Percentiles rank a stretch among this genome's conserved stretches.
Conservation (phyloP, 352 stramenopile genomes). For the Halophytophthora batemanensis region DNA sequence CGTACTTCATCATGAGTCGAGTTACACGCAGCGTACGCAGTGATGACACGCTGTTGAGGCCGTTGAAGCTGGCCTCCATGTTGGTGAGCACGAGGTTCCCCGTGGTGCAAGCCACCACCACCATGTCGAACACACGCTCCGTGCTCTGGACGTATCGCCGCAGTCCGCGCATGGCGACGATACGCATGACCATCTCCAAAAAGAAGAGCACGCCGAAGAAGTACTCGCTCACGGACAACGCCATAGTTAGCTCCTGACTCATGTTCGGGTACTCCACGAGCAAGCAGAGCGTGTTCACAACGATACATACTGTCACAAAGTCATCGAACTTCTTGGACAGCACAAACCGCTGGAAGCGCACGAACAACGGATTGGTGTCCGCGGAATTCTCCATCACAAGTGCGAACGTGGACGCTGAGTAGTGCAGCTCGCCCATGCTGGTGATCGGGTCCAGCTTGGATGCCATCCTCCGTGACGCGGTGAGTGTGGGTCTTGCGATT, state of each 20-base stretch:
- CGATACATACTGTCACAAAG: conserved; percentile 64
- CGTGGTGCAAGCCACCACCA: conserved; percentile 67
- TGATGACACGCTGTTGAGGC: conserved; percentile 64
- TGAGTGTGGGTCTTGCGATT: not conserved
- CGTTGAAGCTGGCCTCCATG: conserved; percentile 45
- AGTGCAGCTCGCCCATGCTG: conserved; percentile 14
- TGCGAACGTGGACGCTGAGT: conserved; percentile 26
- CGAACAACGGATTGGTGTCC: conserved; percentile 14
- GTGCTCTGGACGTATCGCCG: conserved; percentile 48
- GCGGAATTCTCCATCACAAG: conserved; percentile 22
- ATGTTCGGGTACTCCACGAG: conserved; percentile 71
- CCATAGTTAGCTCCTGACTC: conserved; percentile 20
- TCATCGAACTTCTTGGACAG: conserved; percentile 76
- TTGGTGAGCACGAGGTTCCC: conserved; percentile 75
- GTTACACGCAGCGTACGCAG: conserved; percentile 68
- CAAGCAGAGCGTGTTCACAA: conserved; percentile 63
- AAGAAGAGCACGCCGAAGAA: conserved; percentile 65
- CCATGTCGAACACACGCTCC: conserved; percentile 67
- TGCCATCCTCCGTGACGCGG: conserved; percentile 20
- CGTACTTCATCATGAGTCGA: conserved; percentile 79
- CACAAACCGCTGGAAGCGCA: conserved; percentile 45
- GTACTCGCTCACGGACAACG: conserved; percentile 65
- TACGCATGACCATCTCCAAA: conserved; percentile 56
- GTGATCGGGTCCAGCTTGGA: conserved; percentile 20
- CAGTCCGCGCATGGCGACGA: conserved; percentile 54